Conservation (phyloP, 345 rosid genomes). For the Carallia brachiata region DNA sequence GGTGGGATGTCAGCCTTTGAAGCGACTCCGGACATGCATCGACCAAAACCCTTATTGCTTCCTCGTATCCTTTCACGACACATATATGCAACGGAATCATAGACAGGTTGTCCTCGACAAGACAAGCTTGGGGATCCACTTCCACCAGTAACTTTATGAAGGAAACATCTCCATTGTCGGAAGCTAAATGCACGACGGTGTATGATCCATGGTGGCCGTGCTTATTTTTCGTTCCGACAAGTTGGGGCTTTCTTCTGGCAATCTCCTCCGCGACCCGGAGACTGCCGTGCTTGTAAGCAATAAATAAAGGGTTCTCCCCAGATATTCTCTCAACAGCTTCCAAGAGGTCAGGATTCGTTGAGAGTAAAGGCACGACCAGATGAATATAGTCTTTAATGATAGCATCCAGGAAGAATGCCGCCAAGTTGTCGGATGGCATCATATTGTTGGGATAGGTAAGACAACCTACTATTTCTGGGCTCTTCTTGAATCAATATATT, state of each 20-base stretch:
- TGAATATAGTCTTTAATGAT: neutral
- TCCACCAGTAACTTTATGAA: neutral
- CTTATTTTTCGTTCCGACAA: neutral
- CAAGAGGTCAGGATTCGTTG: neutral
- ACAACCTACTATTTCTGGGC: too few relatives aligned
- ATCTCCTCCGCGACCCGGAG: neutral
- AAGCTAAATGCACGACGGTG: neutral
- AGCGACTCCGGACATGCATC: neutral
- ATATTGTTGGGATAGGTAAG: neutral
- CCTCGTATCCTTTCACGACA: neutral
- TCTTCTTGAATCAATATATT: too few relatives aligned
- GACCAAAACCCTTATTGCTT: neutral
- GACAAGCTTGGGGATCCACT: neutral
- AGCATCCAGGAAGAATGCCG: neutral
- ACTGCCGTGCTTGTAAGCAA: constrained; percentile 5
- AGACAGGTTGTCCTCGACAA: neutral
- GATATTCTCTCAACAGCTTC: neutral
- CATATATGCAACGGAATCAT: constrained; percentile 4
- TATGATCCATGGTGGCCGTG: neutral
- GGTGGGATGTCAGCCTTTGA: neutral
- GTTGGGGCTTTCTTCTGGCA: neutral
- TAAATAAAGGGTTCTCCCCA: neutral
- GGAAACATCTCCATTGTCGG: neutral
- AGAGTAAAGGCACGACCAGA: neutral
- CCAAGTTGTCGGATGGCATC: neutral